Evolutionary conservation across 345 rosid species (phyloP).

Genomic region (Eucalyptus camaldulensis): DNA sequence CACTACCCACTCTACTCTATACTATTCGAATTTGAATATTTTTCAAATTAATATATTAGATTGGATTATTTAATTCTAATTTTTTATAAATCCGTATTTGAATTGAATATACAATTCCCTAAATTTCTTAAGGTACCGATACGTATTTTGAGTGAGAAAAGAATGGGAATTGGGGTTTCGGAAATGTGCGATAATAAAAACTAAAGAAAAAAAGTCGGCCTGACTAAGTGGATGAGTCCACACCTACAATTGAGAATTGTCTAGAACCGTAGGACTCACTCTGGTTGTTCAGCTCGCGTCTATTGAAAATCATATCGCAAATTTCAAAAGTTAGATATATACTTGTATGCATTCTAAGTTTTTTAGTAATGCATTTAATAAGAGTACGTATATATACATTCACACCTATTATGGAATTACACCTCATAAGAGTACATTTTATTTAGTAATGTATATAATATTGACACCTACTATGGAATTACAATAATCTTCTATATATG

Average conservation of each 20-base stretch:
- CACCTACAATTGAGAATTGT: neutral
- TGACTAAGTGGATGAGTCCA: neutral
- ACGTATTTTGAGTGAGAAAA: neutral
- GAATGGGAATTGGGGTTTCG: neutral
- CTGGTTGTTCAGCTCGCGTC: accelerated
- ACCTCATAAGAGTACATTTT: neutral
- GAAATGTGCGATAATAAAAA: neutral
- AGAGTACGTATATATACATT: neutral
- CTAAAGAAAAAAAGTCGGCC: neutral
- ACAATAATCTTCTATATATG: neutral
- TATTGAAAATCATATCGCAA: neutral
- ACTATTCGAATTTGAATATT: neutral
- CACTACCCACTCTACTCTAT: neutral
- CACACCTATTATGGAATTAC: neutral
- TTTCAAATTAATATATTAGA: too few species aligned
- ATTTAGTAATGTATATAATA: neutral
- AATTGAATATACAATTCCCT: neutral
- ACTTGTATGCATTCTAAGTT: neutral
- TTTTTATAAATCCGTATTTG: neutral
- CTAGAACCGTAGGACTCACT: accelerated
- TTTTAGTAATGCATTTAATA: neutral
- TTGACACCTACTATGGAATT: neutral
- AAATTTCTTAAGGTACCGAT: too few species aligned
- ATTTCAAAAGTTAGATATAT: neutral
- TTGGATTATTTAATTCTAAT: neutral